Evolutionary conservation across 2,329 filamentous ascomycete species (phyloP).

Genomic region (Venturia nashicola): DNA sequence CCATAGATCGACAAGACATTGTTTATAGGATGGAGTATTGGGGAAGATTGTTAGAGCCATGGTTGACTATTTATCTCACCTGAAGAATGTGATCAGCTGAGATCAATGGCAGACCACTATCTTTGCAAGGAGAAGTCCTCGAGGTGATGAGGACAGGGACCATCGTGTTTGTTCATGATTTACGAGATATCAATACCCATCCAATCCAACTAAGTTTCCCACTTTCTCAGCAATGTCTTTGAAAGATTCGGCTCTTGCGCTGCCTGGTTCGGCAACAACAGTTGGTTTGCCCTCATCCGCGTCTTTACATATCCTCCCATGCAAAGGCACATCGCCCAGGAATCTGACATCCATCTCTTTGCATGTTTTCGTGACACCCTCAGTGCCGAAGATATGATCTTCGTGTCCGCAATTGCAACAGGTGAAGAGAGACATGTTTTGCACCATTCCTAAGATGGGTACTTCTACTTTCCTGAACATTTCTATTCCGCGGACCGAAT

Average conservation of each 20-base stretch:
- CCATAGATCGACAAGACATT: too few relatives aligned
- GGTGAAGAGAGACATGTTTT: constrained; percentile 28
- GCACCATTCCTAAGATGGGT: constrained; percentile 70
- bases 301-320: constrained; percentile 76
- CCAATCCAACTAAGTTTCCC: constrained; percentile 23
- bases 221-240: constrained; percentile 51
- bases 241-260: constrained; percentile 61
- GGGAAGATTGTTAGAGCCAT: too few relatives aligned
- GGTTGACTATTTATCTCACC: too few relatives aligned
- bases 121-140: too few relatives aligned
- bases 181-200: not conserved
- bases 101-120: too few relatives aligned
- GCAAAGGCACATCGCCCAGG: constrained; percentile 78
- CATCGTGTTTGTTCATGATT: too few relatives aligned
- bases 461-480: constrained; percentile 84
- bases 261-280: constrained; percentile 72
- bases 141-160: too few relatives aligned
- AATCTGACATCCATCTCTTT: constrained; percentile 62
- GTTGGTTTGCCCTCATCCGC: constrained; percentile 81
- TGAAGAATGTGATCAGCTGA: too few relatives aligned
- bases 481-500: constrained; percentile 81
- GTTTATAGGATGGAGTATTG: too few relatives aligned
- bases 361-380: constrained; percentile 57
- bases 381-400: constrained; percentile 60
- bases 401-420: constrained; percentile 49